Evolutionary conservation across 2,329 filamentous ascomycete genomes (phyloP).

Genomic region (Ophiostoma novo-ulmi): DNA sequence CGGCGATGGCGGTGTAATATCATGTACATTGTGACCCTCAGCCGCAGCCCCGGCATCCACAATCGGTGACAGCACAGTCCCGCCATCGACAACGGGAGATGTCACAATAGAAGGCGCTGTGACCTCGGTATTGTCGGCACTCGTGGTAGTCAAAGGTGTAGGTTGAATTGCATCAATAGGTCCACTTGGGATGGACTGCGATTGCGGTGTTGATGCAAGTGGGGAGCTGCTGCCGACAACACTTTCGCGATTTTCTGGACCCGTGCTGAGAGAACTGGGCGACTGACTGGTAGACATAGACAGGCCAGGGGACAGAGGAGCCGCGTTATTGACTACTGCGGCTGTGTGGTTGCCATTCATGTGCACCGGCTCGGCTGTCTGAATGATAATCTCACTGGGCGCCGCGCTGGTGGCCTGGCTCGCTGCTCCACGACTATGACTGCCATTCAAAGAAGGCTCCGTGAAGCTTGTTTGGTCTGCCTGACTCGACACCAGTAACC

Average conservation of each 20-base stretch:
- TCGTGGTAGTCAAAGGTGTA: too few relatives aligned
- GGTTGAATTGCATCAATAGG: neutral
- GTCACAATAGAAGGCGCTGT: neutral
- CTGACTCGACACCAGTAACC: neutral
- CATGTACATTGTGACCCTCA: neutral
- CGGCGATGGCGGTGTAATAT: conserved; percentile 32
- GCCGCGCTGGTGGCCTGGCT: conserved; percentile 16
- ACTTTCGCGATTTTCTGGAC: neutral
- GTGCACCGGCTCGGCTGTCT: conserved; percentile 17
- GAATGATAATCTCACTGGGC: conserved; percentile 15
- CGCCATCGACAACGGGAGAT: neutral
- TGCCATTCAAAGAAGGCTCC: neutral
- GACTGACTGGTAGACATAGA: neutral
- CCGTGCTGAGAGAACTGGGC: neutral
- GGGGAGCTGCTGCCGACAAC: neutral
- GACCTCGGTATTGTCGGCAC: neutral
- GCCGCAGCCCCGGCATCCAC: neutral
- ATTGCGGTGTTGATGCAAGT: neutral
- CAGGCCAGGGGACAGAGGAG: conserved; percentile 7
- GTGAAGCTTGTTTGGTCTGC: neutral
- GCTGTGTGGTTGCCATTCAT: conserved; percentile 4
- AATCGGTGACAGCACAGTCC: neutral
- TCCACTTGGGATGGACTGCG: neutral
- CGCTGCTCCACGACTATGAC: neutral
- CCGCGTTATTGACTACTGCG: neutral